phyloP scores from a whole-genome alignment of 2,329 filamentous ascomycete genomes.

The Trichocomaceae sp. region DNA sequence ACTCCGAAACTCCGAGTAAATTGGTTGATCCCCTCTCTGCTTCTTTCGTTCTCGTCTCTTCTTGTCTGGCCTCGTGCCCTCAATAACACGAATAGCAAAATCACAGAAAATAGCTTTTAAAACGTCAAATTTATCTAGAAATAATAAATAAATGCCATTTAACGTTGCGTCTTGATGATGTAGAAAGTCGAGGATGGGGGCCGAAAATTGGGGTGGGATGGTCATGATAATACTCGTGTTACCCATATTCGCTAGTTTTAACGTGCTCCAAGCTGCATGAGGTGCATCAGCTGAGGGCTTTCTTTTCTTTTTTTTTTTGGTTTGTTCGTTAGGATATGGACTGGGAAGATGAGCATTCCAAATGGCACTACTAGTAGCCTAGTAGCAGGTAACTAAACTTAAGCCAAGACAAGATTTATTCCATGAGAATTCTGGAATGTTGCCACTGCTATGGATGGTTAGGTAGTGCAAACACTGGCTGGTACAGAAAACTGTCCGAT shows the following conservation, averaged over 20 bases:
- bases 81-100: neutral
- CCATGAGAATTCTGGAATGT: neutral
- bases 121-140: neutral
- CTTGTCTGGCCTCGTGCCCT: neutral
- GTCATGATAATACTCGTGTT: neutral
- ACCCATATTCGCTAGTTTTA: neutral
- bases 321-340: neutral
- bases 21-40: neutral
- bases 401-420: neutral
- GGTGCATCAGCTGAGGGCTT: neutral
- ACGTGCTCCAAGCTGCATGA: neutral
- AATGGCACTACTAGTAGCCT: no score
- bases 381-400: no score
- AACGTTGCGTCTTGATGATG: neutral
- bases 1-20: neutral
- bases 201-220: neutral
- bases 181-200: neutral
- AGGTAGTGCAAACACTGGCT: neutral
- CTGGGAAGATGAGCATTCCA: neutral
- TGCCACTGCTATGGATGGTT: neutral
- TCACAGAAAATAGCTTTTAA: neutral
- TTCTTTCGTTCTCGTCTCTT: neutral
- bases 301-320: neutral
- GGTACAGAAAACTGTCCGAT: neutral
- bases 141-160: neutral